Percentiles rank a stretch among this genome's conserved stretches.
phyloP scores from a whole-genome alignment of 768 basidiomycete genomes.

The Leccinum uliginosum region DNA sequence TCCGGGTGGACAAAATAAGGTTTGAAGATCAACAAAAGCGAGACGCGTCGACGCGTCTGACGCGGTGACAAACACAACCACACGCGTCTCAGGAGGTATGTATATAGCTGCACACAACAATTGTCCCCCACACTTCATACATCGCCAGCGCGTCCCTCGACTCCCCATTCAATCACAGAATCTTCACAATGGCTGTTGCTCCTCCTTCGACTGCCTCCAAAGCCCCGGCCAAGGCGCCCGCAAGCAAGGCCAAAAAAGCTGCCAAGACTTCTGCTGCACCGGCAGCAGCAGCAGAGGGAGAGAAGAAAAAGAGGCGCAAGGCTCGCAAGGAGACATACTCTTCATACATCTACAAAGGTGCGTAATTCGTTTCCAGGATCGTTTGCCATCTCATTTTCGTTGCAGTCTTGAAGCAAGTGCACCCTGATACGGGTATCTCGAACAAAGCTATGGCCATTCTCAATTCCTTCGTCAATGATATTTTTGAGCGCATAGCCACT shows the following conservation, averaged over 20 bases:
- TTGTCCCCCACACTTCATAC: background rate
- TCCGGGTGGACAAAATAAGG: conserved; percentile 27
- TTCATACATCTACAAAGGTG: conserved; percentile 93
- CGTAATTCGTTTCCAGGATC: background rate
- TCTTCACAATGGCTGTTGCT: conserved; percentile 56
- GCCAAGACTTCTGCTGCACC: conserved; percentile 54
- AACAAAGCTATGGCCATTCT: conserved; percentile 94
- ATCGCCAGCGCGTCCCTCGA: conserved; percentile 14
- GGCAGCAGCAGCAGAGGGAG: conserved; percentile 54
- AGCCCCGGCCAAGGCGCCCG: conserved; percentile 41
- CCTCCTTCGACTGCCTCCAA: conserved; percentile 41
- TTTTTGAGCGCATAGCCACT: conserved; percentile 88
- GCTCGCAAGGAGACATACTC: conserved; percentile 88
- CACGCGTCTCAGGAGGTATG: conserved; percentile 30
- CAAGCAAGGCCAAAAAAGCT: conserved; percentile 44
- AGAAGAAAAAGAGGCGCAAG: conserved; percentile 90
- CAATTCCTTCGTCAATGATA: conserved; percentile 91
- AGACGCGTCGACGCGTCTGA: conserved; percentile 34
- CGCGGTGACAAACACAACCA: conserved; percentile 34
- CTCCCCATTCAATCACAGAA: conserved; percentile 6
- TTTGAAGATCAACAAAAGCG: conserved; percentile 36
- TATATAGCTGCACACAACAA: conserved; percentile 5
- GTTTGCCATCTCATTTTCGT: conserved; percentile 1
- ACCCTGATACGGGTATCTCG: conserved; percentile 98
- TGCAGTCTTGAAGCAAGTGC: conserved; percentile 91